These are phyloP conservation scores for Pseudonitzschia multistriata DNA, from an alignment of 108 stramenopile genomes.

Conservation along the genomic window DNA sequence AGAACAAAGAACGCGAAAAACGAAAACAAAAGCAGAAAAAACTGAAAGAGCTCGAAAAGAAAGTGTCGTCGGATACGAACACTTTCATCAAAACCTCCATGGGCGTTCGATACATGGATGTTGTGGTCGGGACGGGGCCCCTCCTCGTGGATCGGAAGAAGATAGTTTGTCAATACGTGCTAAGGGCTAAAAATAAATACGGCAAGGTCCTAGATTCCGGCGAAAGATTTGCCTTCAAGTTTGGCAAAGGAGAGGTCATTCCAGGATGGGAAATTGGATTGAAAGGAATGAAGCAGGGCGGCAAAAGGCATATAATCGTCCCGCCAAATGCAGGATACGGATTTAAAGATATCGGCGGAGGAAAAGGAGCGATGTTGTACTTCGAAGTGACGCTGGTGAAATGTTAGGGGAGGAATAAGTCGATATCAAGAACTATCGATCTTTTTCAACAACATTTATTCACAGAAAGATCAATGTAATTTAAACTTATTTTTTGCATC, in stretches of 20 bases:
- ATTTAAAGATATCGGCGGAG: constrained; percentile 49
- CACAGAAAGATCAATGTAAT: too few relatives aligned
- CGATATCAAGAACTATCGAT: too few relatives aligned
- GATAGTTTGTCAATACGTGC: constrained; percentile 34
- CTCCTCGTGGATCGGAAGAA: constrained; percentile 33
- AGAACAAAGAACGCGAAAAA: constrained; percentile 33
- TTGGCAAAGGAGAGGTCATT: constrained; percentile 58
- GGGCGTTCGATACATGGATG: constrained; percentile 48
- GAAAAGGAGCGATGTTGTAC: constrained; percentile 42
- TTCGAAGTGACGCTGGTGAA: constrained; percentile 50
- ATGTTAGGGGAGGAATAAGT: background rate
- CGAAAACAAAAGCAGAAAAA: constrained; percentile 24
- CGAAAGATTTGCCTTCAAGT: constrained; percentile 43
- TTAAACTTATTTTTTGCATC: too few relatives aligned
- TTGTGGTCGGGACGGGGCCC: constrained; percentile 41
- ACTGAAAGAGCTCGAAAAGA: constrained; percentile 12
- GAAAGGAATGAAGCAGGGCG: constrained; percentile 71
- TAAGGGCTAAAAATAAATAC: constrained; percentile 24
- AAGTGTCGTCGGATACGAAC: background rate
- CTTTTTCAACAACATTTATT: too few relatives aligned
- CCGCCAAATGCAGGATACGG: constrained; percentile 77
- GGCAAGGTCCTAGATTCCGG: constrained; percentile 46
- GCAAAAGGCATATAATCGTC: constrained; percentile 60
- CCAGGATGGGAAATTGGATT: constrained; percentile 77
- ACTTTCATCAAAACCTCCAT: constrained; percentile 15